Evolutionary conservation across 2,329 filamentous ascomycete genomes (phyloP).

Genomic region (Fusarium nodosum): DNA sequence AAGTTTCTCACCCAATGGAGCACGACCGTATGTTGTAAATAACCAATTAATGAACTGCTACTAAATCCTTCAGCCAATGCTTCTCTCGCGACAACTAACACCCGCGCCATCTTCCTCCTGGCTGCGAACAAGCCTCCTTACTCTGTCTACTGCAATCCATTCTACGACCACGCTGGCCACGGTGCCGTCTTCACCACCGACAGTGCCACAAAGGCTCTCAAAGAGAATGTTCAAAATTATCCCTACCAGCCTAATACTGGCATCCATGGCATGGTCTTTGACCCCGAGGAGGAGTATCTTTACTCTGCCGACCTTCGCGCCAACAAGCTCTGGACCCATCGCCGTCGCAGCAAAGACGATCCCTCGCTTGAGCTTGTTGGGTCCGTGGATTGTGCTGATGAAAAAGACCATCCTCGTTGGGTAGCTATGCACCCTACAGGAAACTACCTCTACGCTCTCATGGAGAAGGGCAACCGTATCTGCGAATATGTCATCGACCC

Average conservation of each 20-base stretch:
- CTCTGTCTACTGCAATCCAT: conserved; percentile 89
- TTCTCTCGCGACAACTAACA: conserved; percentile 78
- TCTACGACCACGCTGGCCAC: conserved; percentile 86
- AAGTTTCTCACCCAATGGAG: conserved; percentile 79
- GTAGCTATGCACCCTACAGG: conserved; percentile 85
- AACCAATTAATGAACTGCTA: background rate
- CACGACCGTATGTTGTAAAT: conserved; percentile 74
- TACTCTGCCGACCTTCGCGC: conserved; percentile 84
- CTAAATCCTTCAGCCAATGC: conserved; percentile 69
- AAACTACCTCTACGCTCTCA: conserved; percentile 85
- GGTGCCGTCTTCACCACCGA: conserved; percentile 81
- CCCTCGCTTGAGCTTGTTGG: conserved; percentile 74
- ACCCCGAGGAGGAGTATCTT: conserved; percentile 78
- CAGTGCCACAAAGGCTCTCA: conserved; percentile 65
- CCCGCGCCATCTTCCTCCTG: conserved; percentile 89
- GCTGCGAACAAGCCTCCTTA: conserved; percentile 83
- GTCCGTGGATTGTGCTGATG: conserved; percentile 76
- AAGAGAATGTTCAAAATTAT: conserved; percentile 78
- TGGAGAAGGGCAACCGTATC: conserved; percentile 89
- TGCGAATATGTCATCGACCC: conserved; percentile 86
- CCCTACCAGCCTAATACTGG: conserved; percentile 77
- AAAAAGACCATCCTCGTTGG: conserved; percentile 87
- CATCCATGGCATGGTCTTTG: conserved; percentile 87
- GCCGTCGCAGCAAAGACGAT: conserved; percentile 66
- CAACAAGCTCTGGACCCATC: conserved; percentile 88